Evolutionary conservation across 1,139 yeast species (phyloP), one percentile per base, ranked within the genome.

Genomic region (Meyerozyma guilliermondii): DNA sequence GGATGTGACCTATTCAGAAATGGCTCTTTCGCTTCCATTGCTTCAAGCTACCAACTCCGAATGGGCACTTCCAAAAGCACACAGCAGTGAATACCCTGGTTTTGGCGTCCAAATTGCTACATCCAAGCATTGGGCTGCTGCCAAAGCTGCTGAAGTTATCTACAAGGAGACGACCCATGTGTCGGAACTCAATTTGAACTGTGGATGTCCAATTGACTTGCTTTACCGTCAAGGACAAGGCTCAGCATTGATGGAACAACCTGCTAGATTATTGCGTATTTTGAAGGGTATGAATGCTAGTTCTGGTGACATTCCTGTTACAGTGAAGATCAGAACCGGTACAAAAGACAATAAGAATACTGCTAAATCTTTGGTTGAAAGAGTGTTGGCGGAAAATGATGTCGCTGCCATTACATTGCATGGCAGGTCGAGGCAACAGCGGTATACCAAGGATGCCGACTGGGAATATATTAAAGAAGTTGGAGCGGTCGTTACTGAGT

Each of bases 51-150:
- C 84, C 33, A 87, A 88, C 58, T 80, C 95, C 2, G 99, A 92
- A 64, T 92, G 99, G 99, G 99, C 99, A 0, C 71, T 92, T 41
- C 89, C 97, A 23, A 85, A 92, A 55, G 95, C 96, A 3, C 98
- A 92, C 58, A 60, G 68, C 20, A 66, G 80, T 6, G 99, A 92
- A 61, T 73, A 76, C 46, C 95, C 94, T 5, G 94, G 94, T 0
- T 94, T 85, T 63, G 98, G 97, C 42, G 88, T 89, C 14, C 99
- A 92, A 66, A 78, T 92, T 35, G 97, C 98, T 2, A 81, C 96
- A 18, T 72, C 91, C 14, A 91, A 89, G 63, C 91, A 87, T 47
- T 88, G 96, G 95, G 94, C 91, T 50, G 95, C 95, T 4, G 79
- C 92, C 30, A 89, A 87, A 62, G 95, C 96, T 3, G 83, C 95